A percentile compares a stretch with the other conserved stretches of the same genome.
Evolutionary conservation across 768 basidiomycete genomes (phyloP).

Genomic region (Tylopilus plumbeoviolaceoides): DNA sequence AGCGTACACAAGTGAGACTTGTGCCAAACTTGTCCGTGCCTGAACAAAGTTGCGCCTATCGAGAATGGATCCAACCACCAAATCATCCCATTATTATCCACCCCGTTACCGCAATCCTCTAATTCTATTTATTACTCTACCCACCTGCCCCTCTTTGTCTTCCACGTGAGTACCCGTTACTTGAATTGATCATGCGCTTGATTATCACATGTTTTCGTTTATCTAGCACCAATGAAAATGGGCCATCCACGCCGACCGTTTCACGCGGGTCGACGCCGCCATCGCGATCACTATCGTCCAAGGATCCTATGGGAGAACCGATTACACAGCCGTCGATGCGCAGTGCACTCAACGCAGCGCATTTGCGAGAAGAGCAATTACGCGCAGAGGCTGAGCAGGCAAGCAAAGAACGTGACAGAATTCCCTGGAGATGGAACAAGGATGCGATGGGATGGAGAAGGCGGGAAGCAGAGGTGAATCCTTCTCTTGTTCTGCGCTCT

Average conservation of each 20-base stretch:
- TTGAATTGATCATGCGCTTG: constrained; percentile 17
- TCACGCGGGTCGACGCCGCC: too few relatives aligned
- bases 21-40: constrained; percentile 15
- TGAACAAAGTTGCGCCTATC: constrained; percentile 17
- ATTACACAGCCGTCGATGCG: constrained; percentile 38
- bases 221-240: too few relatives aligned
- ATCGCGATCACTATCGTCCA: too few relatives aligned
- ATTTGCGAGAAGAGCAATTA: constrained; percentile 50
- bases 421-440: constrained; percentile 43
- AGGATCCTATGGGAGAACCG: neutral
- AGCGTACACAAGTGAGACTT: constrained; percentile 3
- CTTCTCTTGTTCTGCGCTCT: neutral
- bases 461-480: constrained; percentile 48
- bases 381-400: constrained; percentile 28
- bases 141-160: constrained; percentile 4
- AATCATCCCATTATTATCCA: neutral
- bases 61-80: constrained; percentile 10
- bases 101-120: constrained; percentile 4
- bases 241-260: too few relatives aligned
- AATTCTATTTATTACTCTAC: neutral
- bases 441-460: constrained; percentile 43
- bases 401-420: constrained; percentile 41
- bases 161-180: constrained; percentile 21
- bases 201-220: too few relatives aligned
- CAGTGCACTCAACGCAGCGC: constrained; percentile 55